These are phyloP conservation scores for Penicillium canariense DNA, from an alignment of 495 filamentous ascomycete species.

Conservation along the genomic window DNA sequence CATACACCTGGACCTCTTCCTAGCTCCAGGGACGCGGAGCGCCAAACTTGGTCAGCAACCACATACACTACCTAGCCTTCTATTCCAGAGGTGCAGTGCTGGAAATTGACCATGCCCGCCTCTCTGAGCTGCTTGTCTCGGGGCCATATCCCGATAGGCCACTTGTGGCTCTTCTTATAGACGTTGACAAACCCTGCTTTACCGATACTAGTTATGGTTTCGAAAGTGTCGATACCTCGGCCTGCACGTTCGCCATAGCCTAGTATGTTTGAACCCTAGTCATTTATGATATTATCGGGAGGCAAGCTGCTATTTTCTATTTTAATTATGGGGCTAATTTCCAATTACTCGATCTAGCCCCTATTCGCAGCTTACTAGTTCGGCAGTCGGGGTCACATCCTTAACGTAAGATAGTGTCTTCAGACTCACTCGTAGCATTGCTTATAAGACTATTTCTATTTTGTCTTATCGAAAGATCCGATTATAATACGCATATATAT, in stretches of 20 bases:
- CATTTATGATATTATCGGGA: conserved; percentile 24
- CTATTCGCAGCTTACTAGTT: conserved; percentile 39
- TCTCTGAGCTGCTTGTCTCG: conserved; percentile 4
- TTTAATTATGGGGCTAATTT: conserved; percentile 31
- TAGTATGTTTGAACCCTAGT: conserved; percentile 12
- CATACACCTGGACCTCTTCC: conserved; percentile 15
- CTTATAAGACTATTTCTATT: too few species aligned
- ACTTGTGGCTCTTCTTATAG: conserved; percentile 6
- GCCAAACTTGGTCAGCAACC: conserved; percentile 16
- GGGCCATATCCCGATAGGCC: conserved; percentile 8
- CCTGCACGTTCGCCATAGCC: conserved; percentile 4
- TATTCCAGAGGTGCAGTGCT: conserved; percentile 7
- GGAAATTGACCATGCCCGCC: conserved; percentile 2
- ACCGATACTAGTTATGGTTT: conserved; percentile 18
- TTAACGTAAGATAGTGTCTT: neutral
- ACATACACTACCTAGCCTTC: conserved; percentile 17
- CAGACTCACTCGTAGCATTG: conserved; percentile 25
- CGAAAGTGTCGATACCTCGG: neutral
- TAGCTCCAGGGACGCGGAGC: conserved; percentile 8
- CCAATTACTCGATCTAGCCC: conserved; percentile 54
- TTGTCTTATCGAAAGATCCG: too few species aligned
- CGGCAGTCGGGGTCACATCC: too few species aligned
- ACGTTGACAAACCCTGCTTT: conserved; percentile 35
- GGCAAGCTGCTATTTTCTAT: conserved; percentile 42
- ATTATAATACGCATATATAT: too few species aligned